Evolutionary conservation across 2,329 filamentous ascomycete genomes (phyloP).

Genomic region (Apiospora sp.): DNA sequence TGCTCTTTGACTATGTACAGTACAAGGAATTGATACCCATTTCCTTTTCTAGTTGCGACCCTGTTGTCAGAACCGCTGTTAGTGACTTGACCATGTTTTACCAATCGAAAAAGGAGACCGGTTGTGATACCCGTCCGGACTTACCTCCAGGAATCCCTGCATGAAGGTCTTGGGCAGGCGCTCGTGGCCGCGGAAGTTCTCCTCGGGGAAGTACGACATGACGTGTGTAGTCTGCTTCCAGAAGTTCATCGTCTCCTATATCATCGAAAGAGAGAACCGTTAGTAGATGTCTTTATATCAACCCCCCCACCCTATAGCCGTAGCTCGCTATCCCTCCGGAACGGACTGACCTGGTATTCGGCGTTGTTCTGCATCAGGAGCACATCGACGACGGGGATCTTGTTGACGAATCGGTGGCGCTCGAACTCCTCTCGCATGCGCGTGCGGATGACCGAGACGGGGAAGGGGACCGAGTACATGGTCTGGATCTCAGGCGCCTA

Average conservation of each 20-base stretch:
- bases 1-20: constrained; percentile 46
- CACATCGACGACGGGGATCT: constrained; percentile 87
- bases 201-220: constrained; percentile 94
- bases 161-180: constrained; percentile 91
- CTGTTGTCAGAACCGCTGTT: constrained; percentile 42
- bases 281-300: background rate
- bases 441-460: constrained; percentile 86
- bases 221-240: constrained; percentile 98
- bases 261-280: background rate
- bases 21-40: constrained; percentile 40
- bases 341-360: constrained; percentile 81
- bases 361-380: constrained; percentile 89
- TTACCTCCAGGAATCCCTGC: constrained; percentile 91
- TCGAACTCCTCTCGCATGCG: constrained; percentile 98
- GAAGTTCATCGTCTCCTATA: constrained; percentile 98
- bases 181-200: constrained; percentile 78
- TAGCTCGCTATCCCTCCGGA: background rate
- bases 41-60: constrained; percentile 61
- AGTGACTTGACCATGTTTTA: constrained; percentile 15
- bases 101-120: constrained; percentile 19
- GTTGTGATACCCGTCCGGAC: constrained; percentile 40
- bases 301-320: background rate
- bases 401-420: constrained; percentile 90
- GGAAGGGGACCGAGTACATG: constrained; percentile 94
- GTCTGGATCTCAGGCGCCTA: constrained; percentile 96